A percentile compares a stretch with the other conserved stretches of the same genome.
Conservation (phyloP, 805 yeast genomes). For the Candida krabiensis region DNA sequence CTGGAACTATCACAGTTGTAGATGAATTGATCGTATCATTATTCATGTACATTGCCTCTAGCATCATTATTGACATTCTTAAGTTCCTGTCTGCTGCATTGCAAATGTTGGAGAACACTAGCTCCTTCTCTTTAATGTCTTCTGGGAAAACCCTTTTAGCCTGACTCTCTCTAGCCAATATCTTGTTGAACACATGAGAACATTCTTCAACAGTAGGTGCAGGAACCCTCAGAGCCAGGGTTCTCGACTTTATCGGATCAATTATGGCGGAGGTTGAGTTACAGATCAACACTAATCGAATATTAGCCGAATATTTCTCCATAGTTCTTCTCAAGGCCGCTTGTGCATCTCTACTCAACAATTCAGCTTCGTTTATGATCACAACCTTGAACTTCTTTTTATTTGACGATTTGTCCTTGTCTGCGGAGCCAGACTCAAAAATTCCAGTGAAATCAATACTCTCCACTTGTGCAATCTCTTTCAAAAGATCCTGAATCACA, state of each 20-base stretch:
- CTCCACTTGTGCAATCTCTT: slow-evolving; percentile 93
- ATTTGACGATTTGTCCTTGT: slow-evolving; percentile 24
- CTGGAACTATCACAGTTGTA: slow-evolving; percentile 66
- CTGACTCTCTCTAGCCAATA: slow-evolving; percentile 58
- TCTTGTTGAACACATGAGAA: slow-evolving; percentile 48
- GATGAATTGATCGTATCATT: slow-evolving; percentile 48
- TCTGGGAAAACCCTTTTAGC: slow-evolving; percentile 27
- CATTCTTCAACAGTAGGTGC: slow-evolving; percentile 71
- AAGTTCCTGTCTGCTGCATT: slow-evolving; percentile 64
- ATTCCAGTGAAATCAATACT: slow-evolving; percentile 77
- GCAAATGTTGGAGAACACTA: slow-evolving; percentile 53
- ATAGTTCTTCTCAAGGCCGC: slow-evolving; percentile 94
- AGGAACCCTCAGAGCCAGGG: slow-evolving; percentile 81
- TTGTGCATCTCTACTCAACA: slow-evolving; percentile 88
- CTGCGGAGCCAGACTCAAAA: slow-evolving; percentile 39
- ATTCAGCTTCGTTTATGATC: slow-evolving; percentile 88
- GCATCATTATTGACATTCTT: slow-evolving; percentile 71
- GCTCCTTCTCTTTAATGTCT: slow-evolving; percentile 34
- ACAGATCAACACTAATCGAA: slow-evolving; percentile 80
- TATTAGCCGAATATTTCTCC: slow-evolving; percentile 90
- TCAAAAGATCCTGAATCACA: slow-evolving; percentile 89
- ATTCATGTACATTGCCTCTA: slow-evolving; percentile 81
- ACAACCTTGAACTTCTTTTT: slow-evolving; percentile 71
- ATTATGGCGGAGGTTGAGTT: slow-evolving; percentile 90
- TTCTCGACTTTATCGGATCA: slow-evolving; percentile 92